Evolutionary conservation across 2,329 filamentous ascomycete species (phyloP).

Genomic region (Knoxdaviesia capensis): DNA sequence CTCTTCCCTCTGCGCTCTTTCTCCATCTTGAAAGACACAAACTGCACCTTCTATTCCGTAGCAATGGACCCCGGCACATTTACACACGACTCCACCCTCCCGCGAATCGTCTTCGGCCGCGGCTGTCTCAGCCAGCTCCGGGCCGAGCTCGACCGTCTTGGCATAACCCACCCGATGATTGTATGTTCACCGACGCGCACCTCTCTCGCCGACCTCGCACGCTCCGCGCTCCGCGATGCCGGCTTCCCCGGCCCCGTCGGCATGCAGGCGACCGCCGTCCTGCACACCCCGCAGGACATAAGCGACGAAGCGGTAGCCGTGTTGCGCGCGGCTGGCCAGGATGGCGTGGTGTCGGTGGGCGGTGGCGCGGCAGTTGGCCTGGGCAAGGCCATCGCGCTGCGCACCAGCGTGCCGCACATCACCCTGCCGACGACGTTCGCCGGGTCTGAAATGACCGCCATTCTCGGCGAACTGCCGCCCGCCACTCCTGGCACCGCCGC

Average conservation of each 20-base stretch:
- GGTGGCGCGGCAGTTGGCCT: constrained; percentile 42
- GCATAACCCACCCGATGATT: constrained; percentile 27
- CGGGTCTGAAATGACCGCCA: constrained; percentile 43
- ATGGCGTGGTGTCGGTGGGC: constrained; percentile 37
- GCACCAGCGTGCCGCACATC: constrained; percentile 31
- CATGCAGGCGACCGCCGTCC: constrained; percentile 31
- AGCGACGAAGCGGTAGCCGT: constrained; percentile 34
- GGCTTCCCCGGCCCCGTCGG: constrained; percentile 9
- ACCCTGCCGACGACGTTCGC: constrained; percentile 41
- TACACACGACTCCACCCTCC: no score
- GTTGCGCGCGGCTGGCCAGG: constrained; percentile 21
- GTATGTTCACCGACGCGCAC: constrained; percentile 34
- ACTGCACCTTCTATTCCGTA: no score
- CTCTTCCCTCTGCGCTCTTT: no score
- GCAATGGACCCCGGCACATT: no score
- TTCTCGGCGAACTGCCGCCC: constrained; percentile 38
- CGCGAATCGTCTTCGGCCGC: constrained; percentile 31
- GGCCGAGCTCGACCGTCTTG: constrained; percentile 21
- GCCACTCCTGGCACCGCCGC: constrained; percentile 13
- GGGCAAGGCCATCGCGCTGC: constrained; percentile 35
- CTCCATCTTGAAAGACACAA: no score
- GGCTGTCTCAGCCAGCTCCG: constrained; percentile 28
- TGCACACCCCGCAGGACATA: constrained; percentile 40
- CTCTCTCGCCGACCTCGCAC: constrained; percentile 16
- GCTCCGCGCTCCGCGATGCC: constrained; percentile 2